A percentile compares a stretch with the other conserved stretches of the same genome.
phyloP scores from a whole-genome alignment of 2,329 filamentous ascomycete genomes.

The Nakataea oryzae region DNA sequence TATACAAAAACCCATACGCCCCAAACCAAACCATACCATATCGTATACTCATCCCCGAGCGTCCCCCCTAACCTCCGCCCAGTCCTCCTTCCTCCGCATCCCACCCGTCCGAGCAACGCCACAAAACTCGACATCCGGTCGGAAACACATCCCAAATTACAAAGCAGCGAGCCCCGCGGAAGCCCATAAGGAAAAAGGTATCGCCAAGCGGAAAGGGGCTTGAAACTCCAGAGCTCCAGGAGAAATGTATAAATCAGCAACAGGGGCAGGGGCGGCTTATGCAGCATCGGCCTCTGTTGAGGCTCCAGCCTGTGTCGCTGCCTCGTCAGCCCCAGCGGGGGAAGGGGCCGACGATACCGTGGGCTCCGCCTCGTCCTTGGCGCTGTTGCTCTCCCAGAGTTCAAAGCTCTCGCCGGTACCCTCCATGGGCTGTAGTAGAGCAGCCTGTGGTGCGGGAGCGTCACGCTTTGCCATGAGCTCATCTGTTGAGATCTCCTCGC shows the following conservation, averaged over 20 bases:
- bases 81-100: neutral
- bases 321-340: neutral
- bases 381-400: slow-evolving; percentile 61
- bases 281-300: neutral
- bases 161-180: neutral
- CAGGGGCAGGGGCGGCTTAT: neutral
- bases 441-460: slow-evolving; percentile 29
- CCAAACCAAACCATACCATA: neutral
- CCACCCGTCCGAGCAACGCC: neutral
- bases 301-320: neutral
- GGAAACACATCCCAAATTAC: neutral
- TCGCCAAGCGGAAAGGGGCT: neutral
- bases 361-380: slow-evolving; percentile 42
- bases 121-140: neutral
- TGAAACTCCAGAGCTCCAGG: neutral
- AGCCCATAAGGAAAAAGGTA: neutral
- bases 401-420: slow-evolving; percentile 52
- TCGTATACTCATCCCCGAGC: neutral
- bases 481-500: slow-evolving; percentile 16
- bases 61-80: neutral
- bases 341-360: slow-evolving; percentile 2
- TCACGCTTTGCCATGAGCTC: slow-evolving; percentile 25
- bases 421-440: slow-evolving; percentile 43
- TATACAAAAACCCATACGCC: neutral
- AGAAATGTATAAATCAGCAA: neutral